Percentiles rank a stretch among this genome's conserved stretches.
phyloP scores from a whole-genome alignment of 768 basidiomycete genomes.

The Tricholoma hemisulphureum region DNA sequence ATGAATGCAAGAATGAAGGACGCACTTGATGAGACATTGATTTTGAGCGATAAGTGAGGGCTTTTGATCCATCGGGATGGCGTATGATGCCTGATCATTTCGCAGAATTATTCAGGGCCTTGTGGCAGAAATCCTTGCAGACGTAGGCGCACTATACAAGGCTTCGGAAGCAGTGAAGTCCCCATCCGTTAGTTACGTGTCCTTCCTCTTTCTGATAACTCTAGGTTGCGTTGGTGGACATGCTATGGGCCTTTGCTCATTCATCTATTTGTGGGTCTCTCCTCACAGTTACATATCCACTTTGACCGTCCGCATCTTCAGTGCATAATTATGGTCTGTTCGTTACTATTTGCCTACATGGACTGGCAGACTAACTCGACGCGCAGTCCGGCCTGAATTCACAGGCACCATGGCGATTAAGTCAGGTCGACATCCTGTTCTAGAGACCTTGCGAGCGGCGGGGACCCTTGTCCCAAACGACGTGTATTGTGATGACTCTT shows the following conservation, averaged over 20 bases:
- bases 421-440: constrained; percentile 82
- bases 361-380: neutral
- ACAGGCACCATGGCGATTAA: constrained; percentile 89
- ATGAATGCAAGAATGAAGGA: constrained; percentile 88
- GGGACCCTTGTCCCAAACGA: constrained; percentile 85
- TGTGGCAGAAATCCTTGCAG: constrained; percentile 61
- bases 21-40: constrained; percentile 83
- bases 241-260: constrained; percentile 88
- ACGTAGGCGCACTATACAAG: constrained; percentile 83
- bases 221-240: constrained; percentile 84
- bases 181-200: neutral
- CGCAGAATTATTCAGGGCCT: constrained; percentile 78
- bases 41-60: constrained; percentile 76
- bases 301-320: constrained; percentile 16
- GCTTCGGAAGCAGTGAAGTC: constrained; percentile 82
- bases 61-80: neutral
- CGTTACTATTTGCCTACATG: neutral
- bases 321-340: constrained; percentile 48
- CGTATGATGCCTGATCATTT: neutral
- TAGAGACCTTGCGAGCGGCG: constrained; percentile 68
- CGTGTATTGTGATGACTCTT: constrained; percentile 80
- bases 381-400: constrained; percentile 83
- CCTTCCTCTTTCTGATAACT: neutral
- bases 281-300: neutral
- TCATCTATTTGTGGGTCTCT: constrained; percentile 65